A percentile compares a stretch with the other conserved stretches of the same genome.
These are phyloP conservation scores for Ganoderma boninense DNA, from an alignment of 1,284 basidiomycete genomes.

Conservation along the genomic window DNA sequence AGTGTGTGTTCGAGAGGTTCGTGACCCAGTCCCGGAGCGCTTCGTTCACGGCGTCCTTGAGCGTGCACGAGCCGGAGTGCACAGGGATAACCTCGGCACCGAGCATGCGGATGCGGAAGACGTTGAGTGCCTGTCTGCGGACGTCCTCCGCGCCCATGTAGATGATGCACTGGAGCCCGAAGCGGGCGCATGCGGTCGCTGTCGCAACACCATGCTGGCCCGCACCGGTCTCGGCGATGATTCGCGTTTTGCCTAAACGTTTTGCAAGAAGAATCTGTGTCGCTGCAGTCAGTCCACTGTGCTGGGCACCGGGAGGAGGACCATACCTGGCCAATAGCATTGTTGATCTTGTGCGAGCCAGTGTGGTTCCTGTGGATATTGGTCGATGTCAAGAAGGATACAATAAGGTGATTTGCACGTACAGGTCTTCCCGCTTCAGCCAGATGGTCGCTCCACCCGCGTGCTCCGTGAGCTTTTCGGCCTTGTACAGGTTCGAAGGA, in stretches of 20 bases:
- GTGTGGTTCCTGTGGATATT: constrained; percentile 83
- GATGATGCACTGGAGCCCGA: constrained; percentile 94
- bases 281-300: background rate
- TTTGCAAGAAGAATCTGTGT: constrained; percentile 88
- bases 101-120: constrained; percentile 98
- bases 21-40: constrained; percentile 99
- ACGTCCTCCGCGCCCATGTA: constrained; percentile 99
- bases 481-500: constrained; percentile 75
- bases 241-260: constrained; percentile 93
- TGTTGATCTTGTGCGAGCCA: constrained; percentile 97
- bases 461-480: constrained; percentile 72
- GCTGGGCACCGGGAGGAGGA: background rate
- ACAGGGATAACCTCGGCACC: constrained; percentile 95
- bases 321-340: constrained; percentile 87
- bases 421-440: constrained; percentile 98
- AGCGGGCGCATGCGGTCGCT: constrained; percentile 97
- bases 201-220: constrained; percentile 99
- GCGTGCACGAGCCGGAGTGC: constrained; percentile 91
- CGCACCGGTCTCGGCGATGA: constrained; percentile 98
- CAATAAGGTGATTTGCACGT: constrained; percentile 41
- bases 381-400: background rate
- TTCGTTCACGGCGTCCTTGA: constrained; percentile 99
- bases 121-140: constrained; percentile 93
- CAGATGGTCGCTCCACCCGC: constrained; percentile 92
- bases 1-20: constrained; percentile 93